Base-by-base conservation (phyloP, 768 basidiomycete species). In the Neoboletus brunneissimus region DNA sequence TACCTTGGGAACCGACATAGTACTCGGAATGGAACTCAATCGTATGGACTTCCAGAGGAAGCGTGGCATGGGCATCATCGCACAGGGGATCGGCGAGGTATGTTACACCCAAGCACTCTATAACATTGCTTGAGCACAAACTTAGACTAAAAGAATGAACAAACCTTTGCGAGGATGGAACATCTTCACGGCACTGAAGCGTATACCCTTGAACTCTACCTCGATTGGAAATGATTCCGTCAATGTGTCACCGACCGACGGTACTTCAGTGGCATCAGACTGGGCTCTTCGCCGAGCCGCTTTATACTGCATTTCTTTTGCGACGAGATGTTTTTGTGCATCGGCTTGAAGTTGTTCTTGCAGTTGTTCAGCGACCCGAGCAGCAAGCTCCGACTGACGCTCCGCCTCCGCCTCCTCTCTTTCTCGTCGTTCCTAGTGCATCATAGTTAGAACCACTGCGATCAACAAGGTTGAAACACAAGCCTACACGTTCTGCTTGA, bases 51-150 rank as follows among this genome's bases (percentile, higher is more conserved):
- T 91, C 89, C 5, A 94, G 75, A 25, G 86, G 83, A 16, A 83
- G 70, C 3, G 79, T 78, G n/a, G 74, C 74, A 55, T 79, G 74
- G 16, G 81, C 74, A 58, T 86, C 82, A 56, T 91, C 88, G 64
- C 83, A 83, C 16, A 92, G 71, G 9, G 91, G 90, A 57, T 91
- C 89, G 0, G 88, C 90, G 53, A 84, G 76, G 70, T 87, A 91
- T 0, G 82, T 75, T 11, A 80, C 84, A 2, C 88, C 89, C 31
- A 91, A 73, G 42, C 77, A 79, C 46, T 85, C 90, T 86, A 48
- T 35, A 20, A 55, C n/a, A 13, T 31, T 18, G 29, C 34, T 51
- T 53, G 11, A 52, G 42, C 16, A 53, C 18, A 10, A 18, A 29
- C n/a, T 20, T 10, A 38, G 2, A 48, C 18, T 5, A 31, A 34